Base-by-base conservation (phyloP, 1,284 basidiomycete species). In the Tilletia caries region DNA sequence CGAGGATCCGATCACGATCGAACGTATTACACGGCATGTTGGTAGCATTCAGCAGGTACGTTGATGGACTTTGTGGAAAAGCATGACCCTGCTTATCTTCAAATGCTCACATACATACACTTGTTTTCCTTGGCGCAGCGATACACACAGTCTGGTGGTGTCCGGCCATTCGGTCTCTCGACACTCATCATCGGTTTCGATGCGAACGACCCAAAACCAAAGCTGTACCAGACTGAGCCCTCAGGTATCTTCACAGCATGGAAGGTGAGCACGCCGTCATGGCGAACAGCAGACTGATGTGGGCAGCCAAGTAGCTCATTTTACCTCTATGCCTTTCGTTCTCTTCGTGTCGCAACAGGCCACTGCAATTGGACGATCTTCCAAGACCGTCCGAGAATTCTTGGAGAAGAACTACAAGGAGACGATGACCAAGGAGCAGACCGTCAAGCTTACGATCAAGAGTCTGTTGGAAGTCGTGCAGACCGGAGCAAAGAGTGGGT, bases 131-230 rank as follows among this genome's bases (percentile, higher is more conserved):
- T 6, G 20, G 20, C 46, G 20, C 34, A 95, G 92, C 88, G 89
- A 84, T 99, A 99, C 86, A 98, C 96, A 23, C 96, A 99, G 87
- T 98, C 95, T 12, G 96, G 96, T 76, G 96, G 96, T 87, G 94
- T 97, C 54, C 89, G 96, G 71, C 96, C 96, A 41, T 99, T 98
- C 83, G 96, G 96, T 78, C 95, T 98, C 79, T 95, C 95, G 27
- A 97, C 94, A 10, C 88, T 99, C 65, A 92, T 99, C 75, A 90
- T 97, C 74, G 96, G 96, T 54, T 99, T 98, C 81, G 95, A 99
- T 83, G 94, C 94, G 32, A 87, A 96, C 83, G 95, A 97, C 81
- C 32, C 50, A 23, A 88, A 87, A 43, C 96, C 96, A 52, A 89
- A 91, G 70, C 86, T 99, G 58, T 99, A 98, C 85, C 92, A 94